These are phyloP conservation scores for Apiotrichum gamsii DNA, from an alignment of 1,284 basidiomycete genomes.

Conservation along the genomic window DNA sequence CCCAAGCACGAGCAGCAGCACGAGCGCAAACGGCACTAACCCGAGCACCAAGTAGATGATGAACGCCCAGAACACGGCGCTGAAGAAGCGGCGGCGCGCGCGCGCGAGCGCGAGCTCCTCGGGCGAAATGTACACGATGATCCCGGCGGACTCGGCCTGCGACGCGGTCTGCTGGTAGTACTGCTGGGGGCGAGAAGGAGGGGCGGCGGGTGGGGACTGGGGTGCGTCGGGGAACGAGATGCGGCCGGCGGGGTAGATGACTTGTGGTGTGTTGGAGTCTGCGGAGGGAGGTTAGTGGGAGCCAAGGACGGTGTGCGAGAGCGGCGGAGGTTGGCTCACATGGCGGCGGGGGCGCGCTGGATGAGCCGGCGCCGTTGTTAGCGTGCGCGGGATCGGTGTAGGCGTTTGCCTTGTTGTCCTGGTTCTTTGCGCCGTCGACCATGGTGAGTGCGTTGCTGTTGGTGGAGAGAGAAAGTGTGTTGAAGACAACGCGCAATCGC, in stretches of 20 bases:
- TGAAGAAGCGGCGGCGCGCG: constrained; percentile 40
- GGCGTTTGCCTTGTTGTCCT: constrained; percentile 60
- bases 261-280: no score
- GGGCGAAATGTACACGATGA: constrained; percentile 2
- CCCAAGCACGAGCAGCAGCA: not conserved
- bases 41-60: constrained; percentile 39
- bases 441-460: no score
- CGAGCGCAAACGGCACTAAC: constrained; percentile 24
- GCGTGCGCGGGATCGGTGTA: constrained; percentile 52
- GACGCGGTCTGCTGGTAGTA: not conserved
- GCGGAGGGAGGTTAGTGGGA: no score
- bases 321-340: no score
- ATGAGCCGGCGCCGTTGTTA: no score
- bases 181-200: not conserved
- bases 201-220: not conserved
- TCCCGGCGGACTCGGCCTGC: constrained; percentile 4
- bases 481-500: no score
- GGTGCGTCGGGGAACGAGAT: no score
- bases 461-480: no score
- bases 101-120: constrained; percentile 24
- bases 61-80: constrained; percentile 40
- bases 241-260: no score
- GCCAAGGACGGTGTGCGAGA: no score
- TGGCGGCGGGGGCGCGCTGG: no score
- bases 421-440: no score